Base-by-base conservation (phyloP, 495 filamentous ascomycete species). In the Tuber borchii region DNA sequence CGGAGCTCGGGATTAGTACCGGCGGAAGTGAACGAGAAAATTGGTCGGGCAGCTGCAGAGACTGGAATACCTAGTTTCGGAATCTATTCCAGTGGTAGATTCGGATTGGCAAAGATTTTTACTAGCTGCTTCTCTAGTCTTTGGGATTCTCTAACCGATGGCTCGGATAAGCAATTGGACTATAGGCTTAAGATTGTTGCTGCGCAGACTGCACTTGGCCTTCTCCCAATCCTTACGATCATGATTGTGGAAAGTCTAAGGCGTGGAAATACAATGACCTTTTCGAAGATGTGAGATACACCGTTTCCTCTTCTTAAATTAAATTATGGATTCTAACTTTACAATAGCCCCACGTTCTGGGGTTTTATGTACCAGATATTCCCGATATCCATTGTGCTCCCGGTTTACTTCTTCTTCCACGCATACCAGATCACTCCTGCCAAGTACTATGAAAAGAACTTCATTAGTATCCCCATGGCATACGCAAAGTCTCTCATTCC, bases 381-480 rank as follows among this genome's bases (percentile, higher is more conserved):
- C 22, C 84, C 84, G 45, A 83, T 84, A 31, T 85, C 79, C 26
- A 70, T 83, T 19, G 76, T 86, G 42, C 82, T 80, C 22, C 85
- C 86, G 19, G 72, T 86, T 4, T 86, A 85, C 78, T 85, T 81
- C 75, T 81, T 83, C 43, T 70, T 83, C 31, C 82, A 84, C 51
- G 84, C 82, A 68, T 74, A 84, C 14, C 76, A 69, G 39, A 76
- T 78, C 31, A 83, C 84, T 6, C 71, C 77, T 6, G 51, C 48
- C 19, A 82, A 81, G 45, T 84, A 81, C 70, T 39, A 73, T 8
- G 77, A 76, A 40, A 75, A 76, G 20, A 79, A 83, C 22, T 81
- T 83, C 26, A 84, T 84, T 7, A 72, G 80, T 31, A 78, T 84
- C 1, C 74, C 80, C 19, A 48, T 78, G 56, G 72, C 75, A 8